Percentiles rank a stretch among this genome's conserved stretches.
Conservation (phyloP, 2,329 filamentous ascomycete species). For the Aspergillus costaricaensis region DNA sequence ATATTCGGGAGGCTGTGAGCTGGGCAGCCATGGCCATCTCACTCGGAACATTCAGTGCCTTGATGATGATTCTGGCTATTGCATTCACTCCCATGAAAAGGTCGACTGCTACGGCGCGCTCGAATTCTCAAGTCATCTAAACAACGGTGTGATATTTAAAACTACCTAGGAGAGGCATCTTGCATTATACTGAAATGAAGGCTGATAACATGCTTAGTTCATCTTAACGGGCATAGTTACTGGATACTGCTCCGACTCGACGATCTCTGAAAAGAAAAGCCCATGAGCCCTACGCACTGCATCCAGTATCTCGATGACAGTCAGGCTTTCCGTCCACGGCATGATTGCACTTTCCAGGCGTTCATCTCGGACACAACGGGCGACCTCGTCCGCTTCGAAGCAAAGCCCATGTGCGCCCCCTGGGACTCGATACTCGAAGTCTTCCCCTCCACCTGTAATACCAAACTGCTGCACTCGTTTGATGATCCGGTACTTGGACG, state of each 20-base stretch:
- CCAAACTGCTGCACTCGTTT: background rate
- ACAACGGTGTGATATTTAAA: background rate
- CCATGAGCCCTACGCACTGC: background rate
- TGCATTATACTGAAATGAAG: background rate
- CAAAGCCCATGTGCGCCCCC: background rate
- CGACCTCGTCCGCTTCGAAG: slow-evolving; percentile 1
- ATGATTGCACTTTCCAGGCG: background rate
- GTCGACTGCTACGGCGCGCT: background rate
- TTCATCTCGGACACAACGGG: background rate
- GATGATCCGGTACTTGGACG: background rate
- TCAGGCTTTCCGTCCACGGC: background rate
- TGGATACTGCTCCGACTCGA: background rate
- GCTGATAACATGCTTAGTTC: background rate
- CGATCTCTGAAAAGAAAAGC: background rate
- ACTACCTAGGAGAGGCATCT: background rate
- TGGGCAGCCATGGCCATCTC: slow-evolving; percentile 51
- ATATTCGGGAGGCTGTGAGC: slow-evolving; percentile 44
- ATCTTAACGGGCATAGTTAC: background rate
- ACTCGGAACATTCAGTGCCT: background rate
- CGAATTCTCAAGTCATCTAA: background rate
- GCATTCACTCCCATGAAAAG: background rate
- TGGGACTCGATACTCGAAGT: background rate
- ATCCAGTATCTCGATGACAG: background rate
- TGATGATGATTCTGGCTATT: background rate
- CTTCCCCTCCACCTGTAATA: background rate